phyloP scores from a whole-genome alignment of 345 rosid genomes.

The Pugionium dolabratum region DNA sequence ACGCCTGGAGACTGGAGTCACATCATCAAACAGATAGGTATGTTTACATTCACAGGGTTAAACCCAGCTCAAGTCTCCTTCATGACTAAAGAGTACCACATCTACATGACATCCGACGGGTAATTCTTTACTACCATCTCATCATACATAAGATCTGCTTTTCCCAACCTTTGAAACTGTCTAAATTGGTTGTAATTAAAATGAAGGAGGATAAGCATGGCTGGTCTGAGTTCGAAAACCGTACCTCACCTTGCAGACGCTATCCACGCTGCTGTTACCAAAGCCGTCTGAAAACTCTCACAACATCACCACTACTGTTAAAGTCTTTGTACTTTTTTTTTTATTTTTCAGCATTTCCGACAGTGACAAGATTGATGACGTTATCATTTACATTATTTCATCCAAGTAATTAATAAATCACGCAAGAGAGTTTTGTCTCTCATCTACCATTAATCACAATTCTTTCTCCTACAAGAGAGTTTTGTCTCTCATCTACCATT shows the following conservation, averaged over 20 bases:
- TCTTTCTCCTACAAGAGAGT: slow-evolving; percentile 1
- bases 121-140: slow-evolving; percentile 30
- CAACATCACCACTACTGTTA: not conserved
- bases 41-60: slow-evolving; percentile 77
- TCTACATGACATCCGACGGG: slow-evolving; percentile 86
- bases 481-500: not conserved
- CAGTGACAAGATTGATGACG: slow-evolving; percentile 14
- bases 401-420: slow-evolving; percentile 15
- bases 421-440: slow-evolving; percentile 14
- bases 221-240: slow-evolving; percentile 69
- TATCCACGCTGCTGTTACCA: slow-evolving; percentile 62
- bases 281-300: slow-evolving; percentile 26
- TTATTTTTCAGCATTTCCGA: slow-evolving; percentile 6
- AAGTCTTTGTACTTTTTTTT: not conserved
- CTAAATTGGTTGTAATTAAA: slow-evolving; percentile 17
- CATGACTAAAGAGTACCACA: slow-evolving; percentile 68
- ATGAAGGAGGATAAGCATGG: slow-evolving; percentile 76
- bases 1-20: slow-evolving; percentile 87
- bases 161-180: not conserved
- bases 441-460: not conserved
- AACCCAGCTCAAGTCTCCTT: slow-evolving; percentile 61
- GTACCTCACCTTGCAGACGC: slow-evolving; percentile 75
- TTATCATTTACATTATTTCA: slow-evolving; percentile 13
- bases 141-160: not conserved
- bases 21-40: slow-evolving; percentile 71